These are phyloP conservation scores for Nothomitra cinnamomea DNA, from an alignment of 2,329 filamentous ascomycete species.

Conservation along the genomic window DNA sequence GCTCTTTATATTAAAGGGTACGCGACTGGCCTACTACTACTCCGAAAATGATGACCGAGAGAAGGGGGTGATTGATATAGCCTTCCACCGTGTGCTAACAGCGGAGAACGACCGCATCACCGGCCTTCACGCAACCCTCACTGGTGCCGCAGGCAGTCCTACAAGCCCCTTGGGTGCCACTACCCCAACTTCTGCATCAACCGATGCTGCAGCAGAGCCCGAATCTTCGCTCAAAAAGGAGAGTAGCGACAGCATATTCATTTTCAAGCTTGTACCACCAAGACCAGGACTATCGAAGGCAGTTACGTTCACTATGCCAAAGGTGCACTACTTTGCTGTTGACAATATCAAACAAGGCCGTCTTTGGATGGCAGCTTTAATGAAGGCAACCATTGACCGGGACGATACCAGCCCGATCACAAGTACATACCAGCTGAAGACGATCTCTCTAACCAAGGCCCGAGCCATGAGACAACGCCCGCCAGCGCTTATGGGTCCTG, in stretches of 20 bases:
- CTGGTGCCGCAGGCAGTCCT: constrained; percentile 60
- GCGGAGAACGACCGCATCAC: constrained; percentile 85
- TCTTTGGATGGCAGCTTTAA: constrained; percentile 93
- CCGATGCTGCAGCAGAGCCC: constrained; percentile 21
- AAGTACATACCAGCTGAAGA: constrained; percentile 92
- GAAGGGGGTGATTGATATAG: constrained; percentile 93
- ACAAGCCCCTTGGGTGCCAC: constrained; percentile 32
- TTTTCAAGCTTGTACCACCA: constrained; percentile 93
- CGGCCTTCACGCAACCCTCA: constrained; percentile 79
- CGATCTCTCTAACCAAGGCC: constrained; percentile 80
- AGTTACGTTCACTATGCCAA: constrained; percentile 94
- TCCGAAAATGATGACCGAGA: constrained; percentile 83
- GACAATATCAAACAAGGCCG: constrained; percentile 77
- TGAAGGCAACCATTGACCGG: constrained; percentile 97
- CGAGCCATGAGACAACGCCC: constrained; percentile 76
- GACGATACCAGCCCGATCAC: constrained; percentile 63
- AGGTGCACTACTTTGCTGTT: constrained; percentile 93
- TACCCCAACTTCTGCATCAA: constrained; percentile 21
- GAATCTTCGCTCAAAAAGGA: constrained; percentile 18
- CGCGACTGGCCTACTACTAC: constrained; percentile 90
- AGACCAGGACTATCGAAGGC: constrained; percentile 73
- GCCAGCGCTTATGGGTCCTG: constrained; percentile 59
- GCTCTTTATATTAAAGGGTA: constrained; percentile 84
- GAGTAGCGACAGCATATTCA: constrained; percentile 60
- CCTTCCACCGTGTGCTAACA: constrained; percentile 88